A percentile compares a stretch with the other conserved stretches of the same genome.
phyloP scores from a whole-genome alignment of 352 stramenopile species.

The Pythium insidiosum region DNA sequence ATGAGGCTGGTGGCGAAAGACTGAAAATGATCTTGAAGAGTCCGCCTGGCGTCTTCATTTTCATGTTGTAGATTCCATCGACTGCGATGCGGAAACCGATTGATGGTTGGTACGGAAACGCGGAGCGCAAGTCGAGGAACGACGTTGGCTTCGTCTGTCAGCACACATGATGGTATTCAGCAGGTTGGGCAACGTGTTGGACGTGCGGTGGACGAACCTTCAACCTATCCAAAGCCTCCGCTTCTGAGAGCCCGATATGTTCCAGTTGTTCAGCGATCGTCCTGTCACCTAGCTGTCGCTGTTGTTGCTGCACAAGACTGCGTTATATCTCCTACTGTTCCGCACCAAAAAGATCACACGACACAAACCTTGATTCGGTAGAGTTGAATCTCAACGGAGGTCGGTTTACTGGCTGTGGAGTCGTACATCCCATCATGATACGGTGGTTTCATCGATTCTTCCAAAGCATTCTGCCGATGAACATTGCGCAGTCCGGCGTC shows the following conservation, averaged over 20 bases:
- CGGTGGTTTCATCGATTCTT: conserved; percentile 25
- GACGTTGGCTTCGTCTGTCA: conserved; percentile 31
- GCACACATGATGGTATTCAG: no score
- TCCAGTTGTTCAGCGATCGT: no score
- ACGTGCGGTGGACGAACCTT: no score
- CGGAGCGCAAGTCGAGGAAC: conserved; percentile 34
- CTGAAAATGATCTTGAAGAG: conserved; percentile 59
- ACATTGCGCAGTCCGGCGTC: no score
- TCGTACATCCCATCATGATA: conserved; percentile 53
- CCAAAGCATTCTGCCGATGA: conserved; percentile 33
- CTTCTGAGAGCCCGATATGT: no score
- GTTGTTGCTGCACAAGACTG: no score
- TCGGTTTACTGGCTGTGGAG: conserved; percentile 30
- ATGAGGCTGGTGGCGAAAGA: conserved; percentile 38
- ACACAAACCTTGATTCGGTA: no score
- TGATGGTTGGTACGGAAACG: conserved; percentile 38
- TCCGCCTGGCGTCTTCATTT: conserved; percentile 24
- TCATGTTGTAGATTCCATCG: conserved; percentile 60
- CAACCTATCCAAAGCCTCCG: no score
- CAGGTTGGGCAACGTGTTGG: no score
- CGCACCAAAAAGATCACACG: no score
- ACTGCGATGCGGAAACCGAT: conserved; percentile 65
- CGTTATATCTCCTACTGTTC: no score
- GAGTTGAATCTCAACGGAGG: conserved; percentile 45
- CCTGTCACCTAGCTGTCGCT: no score